Evolutionary conservation across 371 early-diverging fungal genomes (phyloP), one percentile per base, ranked within the genome.

Genomic region (Rhizoclosmatium hyalinum): DNA sequence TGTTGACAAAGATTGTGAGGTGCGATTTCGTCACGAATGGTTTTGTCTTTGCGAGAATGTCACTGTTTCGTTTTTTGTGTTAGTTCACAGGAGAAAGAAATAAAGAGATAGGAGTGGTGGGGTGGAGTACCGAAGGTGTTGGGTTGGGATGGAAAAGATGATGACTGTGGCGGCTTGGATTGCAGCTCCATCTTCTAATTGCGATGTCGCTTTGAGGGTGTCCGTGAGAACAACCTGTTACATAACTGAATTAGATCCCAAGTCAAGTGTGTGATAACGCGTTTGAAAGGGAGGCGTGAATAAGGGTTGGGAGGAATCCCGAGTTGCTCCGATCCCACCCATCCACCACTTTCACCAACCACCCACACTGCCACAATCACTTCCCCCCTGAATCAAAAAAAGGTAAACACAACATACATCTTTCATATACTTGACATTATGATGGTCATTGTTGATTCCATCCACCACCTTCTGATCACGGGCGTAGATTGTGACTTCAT

Each of bases 1-100:
- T 85, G 80, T 85, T 85, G 72, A 83, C 82, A 73, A 82, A 84
- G 65, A 85, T 80, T 53, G 80, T 73, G 58, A 84, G 81, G 55
- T 84, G 82, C 65, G 69, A 17, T 5, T 61, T 19, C 2, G 65
- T 66, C 54, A 83, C 50, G 67, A 63, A 69, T 8, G 75, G 79
- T 42, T 76, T 76, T 53, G 82, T 73, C n/a, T 57, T 45, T 43
- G 63, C 69, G 5, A 82, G 76, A 53, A 81, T 72, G n/a, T 65
- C 67, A 39, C 83, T 81, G 68, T 14, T 32, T 32, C 32, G 32
- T 32, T 32, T 32, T 32, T 32, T 32, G 32, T 1, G 0, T 32
- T 32, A 32, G 32, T 32, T 32, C 32, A 19, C 57, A 56, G 44
- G 45, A 54, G 17, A 21, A 64, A 46, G 60, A 63, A 44, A 64